phyloP scores from a whole-genome alignment of 257 asterid genomes.

The Capsicum rhomboideum region DNA sequence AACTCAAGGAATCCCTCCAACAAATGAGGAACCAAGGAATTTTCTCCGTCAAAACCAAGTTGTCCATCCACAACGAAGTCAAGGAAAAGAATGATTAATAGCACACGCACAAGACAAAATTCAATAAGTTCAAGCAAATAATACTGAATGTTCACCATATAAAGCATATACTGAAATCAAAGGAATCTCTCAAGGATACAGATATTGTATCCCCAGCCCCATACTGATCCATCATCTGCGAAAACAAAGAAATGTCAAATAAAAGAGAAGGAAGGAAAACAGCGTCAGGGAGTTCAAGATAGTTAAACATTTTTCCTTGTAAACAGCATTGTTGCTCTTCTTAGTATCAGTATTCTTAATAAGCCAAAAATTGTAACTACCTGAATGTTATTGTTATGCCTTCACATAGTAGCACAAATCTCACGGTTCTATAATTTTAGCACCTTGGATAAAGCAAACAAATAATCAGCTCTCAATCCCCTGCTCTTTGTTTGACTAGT shows the following conservation, averaged over 20 bases:
- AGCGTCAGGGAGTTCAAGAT: not conserved
- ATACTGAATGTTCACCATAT: not conserved
- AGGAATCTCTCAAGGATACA: conserved; percentile 58
- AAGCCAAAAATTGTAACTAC: not conserved
- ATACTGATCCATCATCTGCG: conserved; percentile 89
- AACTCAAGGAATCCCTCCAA: conserved; percentile 59
- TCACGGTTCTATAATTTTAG: not conserved
- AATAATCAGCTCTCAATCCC: not conserved
- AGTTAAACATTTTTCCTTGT: not conserved
- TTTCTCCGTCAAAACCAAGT: conserved; percentile 57
- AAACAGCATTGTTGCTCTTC: not conserved
- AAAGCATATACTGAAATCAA: not conserved
- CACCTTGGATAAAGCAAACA: not conserved
- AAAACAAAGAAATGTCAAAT: conserved; percentile 11
- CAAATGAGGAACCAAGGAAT: conserved; percentile 42
- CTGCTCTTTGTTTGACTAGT: not conserved
- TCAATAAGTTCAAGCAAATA: not conserved
- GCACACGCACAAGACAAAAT: not conserved
- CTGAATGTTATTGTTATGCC: not conserved
- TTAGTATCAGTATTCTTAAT: not conserved
- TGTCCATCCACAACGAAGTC: conserved; percentile 72
- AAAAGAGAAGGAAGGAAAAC: not conserved
- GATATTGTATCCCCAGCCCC: conserved; percentile 88
- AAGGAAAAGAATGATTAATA: conserved; percentile 26
- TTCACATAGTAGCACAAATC: not conserved